Evolutionary conservation across 176 grass and related monocot species (phyloP), one percentile per base, ranked within the genome.

Genomic region (Guadua angustifolia): DNA sequence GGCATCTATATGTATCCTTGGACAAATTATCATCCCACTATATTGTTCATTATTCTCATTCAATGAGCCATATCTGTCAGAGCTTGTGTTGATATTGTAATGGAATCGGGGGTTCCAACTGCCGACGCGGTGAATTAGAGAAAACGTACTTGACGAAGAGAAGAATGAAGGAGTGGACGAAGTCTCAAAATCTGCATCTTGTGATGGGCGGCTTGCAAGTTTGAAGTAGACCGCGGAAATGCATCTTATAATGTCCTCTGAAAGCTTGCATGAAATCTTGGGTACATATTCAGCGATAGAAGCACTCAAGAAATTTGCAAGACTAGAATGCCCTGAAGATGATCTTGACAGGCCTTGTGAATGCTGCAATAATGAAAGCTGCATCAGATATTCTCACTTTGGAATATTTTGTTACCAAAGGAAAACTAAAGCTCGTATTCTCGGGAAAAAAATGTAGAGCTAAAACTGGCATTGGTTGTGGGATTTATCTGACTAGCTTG

Each of bases 211-310:
- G 40, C 83, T 91, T 46, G 91, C 87, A 80, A 98, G 93, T 85
- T 90, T 98, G 93, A 83, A 95, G 73, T 92, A 98, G 9, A 95
- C 84, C 2, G 83, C 59, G 21, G 87, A 85, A 76, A 98, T 95
- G 89, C 91, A 93, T 81, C 81, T 85, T 44, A 98, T 55, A 57
- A 98, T 95, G 80, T 95, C 95, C 85, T 98, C 95, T 44, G 95
- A 98, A 78, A 98, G 88, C 57, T 88, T 92, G 83, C 92, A 92
- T 59, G 89, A 83, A 74, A 94, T 92, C 73, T 91, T 92, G 13
- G 89, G 75, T 21, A 93, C 83, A 44, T 95, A 86, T 84, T 93
- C 91, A 73, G 82, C 35, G 2, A 91, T 83, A 5, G 88, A 88
- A 59, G 86, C 72, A 26, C 88, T 92, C 70, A 98, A 79, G 86